Percentiles rank a stretch among this genome's conserved stretches.
Evolutionary conservation across 2,329 filamentous ascomycete genomes (phyloP).

Genomic region (Talaromyces sp.): DNA sequence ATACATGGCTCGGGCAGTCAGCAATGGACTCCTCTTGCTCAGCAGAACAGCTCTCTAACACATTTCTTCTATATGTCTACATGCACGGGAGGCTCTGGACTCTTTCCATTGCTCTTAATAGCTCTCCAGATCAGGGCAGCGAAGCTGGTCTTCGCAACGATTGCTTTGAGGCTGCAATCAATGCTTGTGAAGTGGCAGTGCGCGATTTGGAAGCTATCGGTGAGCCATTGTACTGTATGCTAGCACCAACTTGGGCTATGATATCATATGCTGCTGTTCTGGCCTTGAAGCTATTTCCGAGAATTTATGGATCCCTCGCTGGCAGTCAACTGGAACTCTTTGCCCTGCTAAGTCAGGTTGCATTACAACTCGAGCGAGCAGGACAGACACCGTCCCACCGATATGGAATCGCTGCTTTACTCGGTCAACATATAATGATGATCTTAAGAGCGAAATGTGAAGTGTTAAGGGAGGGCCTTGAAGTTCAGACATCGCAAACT

Average conservation of each 20-base stretch:
- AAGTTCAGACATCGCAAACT: neutral
- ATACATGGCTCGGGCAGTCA: slow-evolving; percentile 20
- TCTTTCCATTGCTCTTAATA: slow-evolving; percentile 30
- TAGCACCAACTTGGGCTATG: slow-evolving; percentile 39
- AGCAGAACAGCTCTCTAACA: slow-evolving; percentile 16
- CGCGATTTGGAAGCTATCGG: slow-evolving; percentile 27
- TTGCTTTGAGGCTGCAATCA: slow-evolving; percentile 32
- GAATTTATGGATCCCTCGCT: slow-evolving; percentile 18
- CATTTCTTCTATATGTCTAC: slow-evolving; percentile 31
- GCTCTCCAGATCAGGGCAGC: slow-evolving; percentile 14
- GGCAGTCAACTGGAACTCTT: slow-evolving; percentile 30
- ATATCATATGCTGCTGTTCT: slow-evolving; percentile 34
- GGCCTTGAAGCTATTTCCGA: slow-evolving; percentile 28
- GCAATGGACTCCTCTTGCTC: neutral
- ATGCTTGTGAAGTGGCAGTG: slow-evolving; percentile 32
- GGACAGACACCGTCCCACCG: slow-evolving; percentile 32
- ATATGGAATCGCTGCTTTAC: slow-evolving; percentile 32
- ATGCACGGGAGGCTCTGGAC: slow-evolving; percentile 32
- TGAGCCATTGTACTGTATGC: slow-evolving; percentile 34
- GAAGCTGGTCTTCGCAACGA: slow-evolving; percentile 22
- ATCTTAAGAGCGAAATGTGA: slow-evolving; percentile 28
- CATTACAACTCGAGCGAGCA: slow-evolving; percentile 29
- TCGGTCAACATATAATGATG: slow-evolving; percentile 33
- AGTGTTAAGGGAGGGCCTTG: neutral
- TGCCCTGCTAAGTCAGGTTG: slow-evolving; percentile 28